Base-by-base conservation (phyloP, 1,284 basidiomycete species). In the Exobasidium rhododendri region DNA sequence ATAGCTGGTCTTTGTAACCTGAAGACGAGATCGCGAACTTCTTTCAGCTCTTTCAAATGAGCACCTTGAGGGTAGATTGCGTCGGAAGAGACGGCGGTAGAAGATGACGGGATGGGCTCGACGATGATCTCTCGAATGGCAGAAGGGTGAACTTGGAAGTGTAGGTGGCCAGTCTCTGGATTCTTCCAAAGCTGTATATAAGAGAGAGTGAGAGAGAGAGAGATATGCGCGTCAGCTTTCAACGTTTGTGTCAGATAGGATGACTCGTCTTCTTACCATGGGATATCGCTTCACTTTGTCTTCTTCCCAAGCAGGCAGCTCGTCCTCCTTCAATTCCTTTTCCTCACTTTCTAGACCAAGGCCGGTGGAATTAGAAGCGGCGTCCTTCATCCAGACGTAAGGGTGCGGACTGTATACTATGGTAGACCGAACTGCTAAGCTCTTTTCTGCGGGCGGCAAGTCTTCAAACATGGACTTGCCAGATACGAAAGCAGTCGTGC, bases 401-500 rank as follows among this genome's bases (percentile, higher is more conserved):
- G 89, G 89, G 86, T 82, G 22, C 88, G 84, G 66, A 5, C 61
- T 53, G 32, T 69, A 69, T 17, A 57, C 58, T 11, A 68, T 56
- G 32, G 57, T 68, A 51, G 44, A 53, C 3, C 58, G 45, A n/a
- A 94, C 89, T 0, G 90, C 91, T 24, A 94, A 78, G 66, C 88
- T 90, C 85, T 94, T 91, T 69, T 88, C 81, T 66, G 86, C 85
- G 0, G 83, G 77, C 0, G 90, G 85, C 20, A 94, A 83, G 40
- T 91, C 85, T 51, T 92, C 87, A 73, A 94, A 94, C 87, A 92
- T 94, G 44, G 85, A 88, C 81, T 84, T 85, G 3, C 91, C 92
- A 13, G 61, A 66, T 26, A 69, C 66, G 44, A 68, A 94, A 10
- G 88, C 90, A 0, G 92, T 96, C 0, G 90, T 91, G 0, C 91